These are phyloP conservation scores for Lodderomyces oxycetoniae DNA, from an alignment of 1,139 yeast species.

Conservation along the genomic window DNA sequence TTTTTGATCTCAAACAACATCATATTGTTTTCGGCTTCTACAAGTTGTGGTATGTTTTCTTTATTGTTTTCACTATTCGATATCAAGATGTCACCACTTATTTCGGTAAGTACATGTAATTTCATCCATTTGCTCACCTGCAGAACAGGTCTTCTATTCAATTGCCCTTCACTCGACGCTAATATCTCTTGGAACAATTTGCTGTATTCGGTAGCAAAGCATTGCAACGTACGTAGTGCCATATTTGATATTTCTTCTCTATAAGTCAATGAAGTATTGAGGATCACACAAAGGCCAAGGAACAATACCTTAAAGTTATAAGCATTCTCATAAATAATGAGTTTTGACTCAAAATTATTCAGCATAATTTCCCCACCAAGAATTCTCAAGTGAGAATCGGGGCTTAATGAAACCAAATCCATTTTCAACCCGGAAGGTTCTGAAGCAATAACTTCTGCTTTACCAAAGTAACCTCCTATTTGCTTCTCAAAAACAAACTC, in stretches of 20 bases:
- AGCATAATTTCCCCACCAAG: conserved; percentile 2
- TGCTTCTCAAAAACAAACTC: conserved; percentile 28
- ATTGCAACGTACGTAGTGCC: conserved; percentile 33
- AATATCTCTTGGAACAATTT: conserved; percentile 30
- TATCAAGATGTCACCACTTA: conserved; percentile 26
- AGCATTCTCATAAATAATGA: conserved; percentile 43
- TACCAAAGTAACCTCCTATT: conserved; percentile 21
- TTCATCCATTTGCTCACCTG: conserved; percentile 44
- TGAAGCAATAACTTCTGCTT: conserved; percentile 6
- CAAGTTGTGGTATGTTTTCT: conserved; percentile 9
- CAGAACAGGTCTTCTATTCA: conserved; percentile 20
- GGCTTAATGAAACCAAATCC: conserved; percentile 19
- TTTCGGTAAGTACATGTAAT: conserved; percentile 31
- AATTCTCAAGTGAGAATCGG: conserved; percentile 10
- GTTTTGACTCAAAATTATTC: conserved; percentile 7
- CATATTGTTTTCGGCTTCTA: conserved; percentile 34
- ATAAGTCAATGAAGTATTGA: conserved; percentile 59
- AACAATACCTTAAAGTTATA: conserved; percentile 51
- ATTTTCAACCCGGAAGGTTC: conserved; percentile 18
- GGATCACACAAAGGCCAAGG: conserved; percentile 45
- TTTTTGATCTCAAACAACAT: conserved; percentile 20
- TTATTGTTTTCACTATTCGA: neutral
- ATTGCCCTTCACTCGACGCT: conserved; percentile 17
- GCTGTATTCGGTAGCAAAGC: conserved; percentile 29
- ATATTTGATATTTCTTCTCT: conserved; percentile 48